A percentile compares a stretch with the other conserved stretches of the same genome.
These are phyloP conservation scores for Ogataea methanolica DNA, from an alignment of 805 yeast genomes.

Conservation along the genomic window DNA sequence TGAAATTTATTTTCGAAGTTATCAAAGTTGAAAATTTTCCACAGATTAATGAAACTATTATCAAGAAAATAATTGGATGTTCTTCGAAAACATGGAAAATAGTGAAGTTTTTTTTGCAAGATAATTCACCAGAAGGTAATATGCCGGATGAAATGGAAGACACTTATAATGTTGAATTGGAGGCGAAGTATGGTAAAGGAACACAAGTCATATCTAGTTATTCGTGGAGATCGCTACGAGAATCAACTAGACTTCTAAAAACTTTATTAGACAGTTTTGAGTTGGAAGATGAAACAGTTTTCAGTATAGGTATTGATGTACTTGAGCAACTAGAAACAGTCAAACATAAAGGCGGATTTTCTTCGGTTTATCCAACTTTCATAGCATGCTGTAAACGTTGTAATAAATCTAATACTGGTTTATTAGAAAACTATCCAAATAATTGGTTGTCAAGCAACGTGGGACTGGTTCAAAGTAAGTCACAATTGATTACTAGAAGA, in stretches of 20 bases:
- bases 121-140: conserved; percentile 70
- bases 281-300: conserved; percentile 26
- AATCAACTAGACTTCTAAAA: conserved; percentile 55
- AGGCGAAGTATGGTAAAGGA: conserved; percentile 30
- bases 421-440: conserved; percentile 34
- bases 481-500: conserved; percentile 77
- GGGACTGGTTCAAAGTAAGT: conserved; percentile 35
- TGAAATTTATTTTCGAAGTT: conserved; percentile 35
- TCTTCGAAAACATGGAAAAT: conserved; percentile 36
- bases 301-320: conserved; percentile 47
- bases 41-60: not conserved
- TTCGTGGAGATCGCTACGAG: conserved; percentile 82
- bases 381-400: conserved; percentile 62
- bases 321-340: conserved; percentile 66
- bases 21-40: conserved; percentile 11
- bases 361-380: conserved; percentile 82
- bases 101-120: conserved; percentile 47
- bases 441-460: conserved; percentile 61
- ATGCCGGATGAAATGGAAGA: conserved; percentile 43
- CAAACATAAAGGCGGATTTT: conserved; percentile 88
- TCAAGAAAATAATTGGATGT: conserved; percentile 7
- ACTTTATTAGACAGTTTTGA: conserved; percentile 35
- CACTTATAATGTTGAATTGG: conserved; percentile 29
- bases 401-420: conserved; percentile 23
- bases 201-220: conserved; percentile 54